Percentiles rank a stretch among this genome's conserved stretches.
Evolutionary conservation across 495 filamentous ascomycete genomes (phyloP).

Genomic region (Lasiosphaeriaceae sp.): DNA sequence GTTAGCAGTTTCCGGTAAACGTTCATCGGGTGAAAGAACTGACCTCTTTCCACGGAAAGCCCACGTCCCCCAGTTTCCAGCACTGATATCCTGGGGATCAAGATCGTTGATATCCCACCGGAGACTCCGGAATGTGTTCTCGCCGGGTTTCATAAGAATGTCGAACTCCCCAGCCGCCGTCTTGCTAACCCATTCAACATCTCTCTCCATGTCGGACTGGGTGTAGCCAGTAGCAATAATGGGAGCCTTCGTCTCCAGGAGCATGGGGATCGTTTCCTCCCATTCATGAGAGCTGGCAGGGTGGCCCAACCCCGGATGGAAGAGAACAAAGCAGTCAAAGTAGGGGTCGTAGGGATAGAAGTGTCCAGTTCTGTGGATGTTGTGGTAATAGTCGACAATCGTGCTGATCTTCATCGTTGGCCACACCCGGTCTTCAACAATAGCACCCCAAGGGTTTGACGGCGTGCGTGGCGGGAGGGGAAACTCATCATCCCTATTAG

Average conservation of each 20-base stretch:
- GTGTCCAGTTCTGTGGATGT: slow-evolving; percentile 78
- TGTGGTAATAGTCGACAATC: slow-evolving; percentile 97
- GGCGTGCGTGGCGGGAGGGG: slow-evolving; percentile 81
- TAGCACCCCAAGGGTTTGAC: slow-evolving; percentile 83
- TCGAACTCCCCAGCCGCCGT: slow-evolving; percentile 86
- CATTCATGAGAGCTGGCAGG: slow-evolving; percentile 90
- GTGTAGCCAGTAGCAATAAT: slow-evolving; percentile 95
- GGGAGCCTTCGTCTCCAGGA: slow-evolving; percentile 92
- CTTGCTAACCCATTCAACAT: slow-evolving; percentile 82
- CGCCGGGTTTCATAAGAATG: slow-evolving; percentile 82
- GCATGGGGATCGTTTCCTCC: slow-evolving; percentile 79
- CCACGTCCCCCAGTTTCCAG: slow-evolving; percentile 96
- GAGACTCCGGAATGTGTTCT: slow-evolving; percentile 91
- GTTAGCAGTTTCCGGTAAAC: slow-evolving; percentile 24
- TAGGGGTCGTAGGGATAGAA: slow-evolving; percentile 97
- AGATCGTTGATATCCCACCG: slow-evolving; percentile 96
- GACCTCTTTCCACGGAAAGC: slow-evolving; percentile 96
- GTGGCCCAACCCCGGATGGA: slow-evolving; percentile 94
- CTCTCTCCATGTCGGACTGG: slow-evolving; percentile 86
- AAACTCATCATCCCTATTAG: slow-evolving; percentile 82
- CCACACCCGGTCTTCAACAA: slow-evolving; percentile 84
- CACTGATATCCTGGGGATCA: slow-evolving; percentile 90
- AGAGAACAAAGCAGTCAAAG: slow-evolving; percentile 92
- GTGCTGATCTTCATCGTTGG: slow-evolving; percentile 91
- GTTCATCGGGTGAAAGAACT: slow-evolving; percentile 25